phyloP scores from a whole-genome alignment of 352 stramenopile species.

The Phytophthora sp. region DNA sequence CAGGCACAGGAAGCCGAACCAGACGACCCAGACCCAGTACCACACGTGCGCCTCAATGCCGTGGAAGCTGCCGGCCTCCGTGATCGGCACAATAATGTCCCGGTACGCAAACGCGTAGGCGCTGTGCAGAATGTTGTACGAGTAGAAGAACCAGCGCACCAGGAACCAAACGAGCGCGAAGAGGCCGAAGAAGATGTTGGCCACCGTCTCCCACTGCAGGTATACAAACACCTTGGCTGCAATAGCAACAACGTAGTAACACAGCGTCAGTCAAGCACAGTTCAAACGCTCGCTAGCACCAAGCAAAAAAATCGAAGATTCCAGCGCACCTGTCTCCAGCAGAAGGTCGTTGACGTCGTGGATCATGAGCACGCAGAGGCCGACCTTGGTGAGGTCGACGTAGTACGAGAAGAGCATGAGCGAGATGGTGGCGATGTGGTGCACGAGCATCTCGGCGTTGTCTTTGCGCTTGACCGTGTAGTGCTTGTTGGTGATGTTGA shows the following conservation, averaged over 20 bases:
- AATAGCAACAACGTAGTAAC: slow-evolving; percentile 2
- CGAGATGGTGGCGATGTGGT: slow-evolving; percentile 79
- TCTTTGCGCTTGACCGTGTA: slow-evolving; percentile 87
- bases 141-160: slow-evolving; percentile 74
- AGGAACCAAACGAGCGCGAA: slow-evolving; percentile 80
- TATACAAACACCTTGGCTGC: slow-evolving; percentile 84
- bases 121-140: slow-evolving; percentile 77
- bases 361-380: slow-evolving; percentile 84
- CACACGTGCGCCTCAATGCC: slow-evolving; percentile 49
- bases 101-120: slow-evolving; percentile 57
- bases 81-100: slow-evolving; percentile 58
- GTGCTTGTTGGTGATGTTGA: slow-evolving; percentile 81
- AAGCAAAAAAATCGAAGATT: neutral
- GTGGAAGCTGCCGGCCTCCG: slow-evolving; percentile 41
- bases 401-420: slow-evolving; percentile 83
- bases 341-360: slow-evolving; percentile 84
- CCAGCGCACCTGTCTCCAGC: slow-evolving; percentile 42
- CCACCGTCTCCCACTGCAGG: slow-evolving; percentile 65
- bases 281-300: neutral
- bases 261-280: slow-evolving; percentile 4
- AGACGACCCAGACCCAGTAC: slow-evolving; percentile 64
- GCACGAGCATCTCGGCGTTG: slow-evolving; percentile 82
- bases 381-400: slow-evolving; percentile 73
- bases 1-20: slow-evolving; percentile 61
- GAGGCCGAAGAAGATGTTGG: slow-evolving; percentile 72